Evolutionary conservation across 179 eudicot species (phyloP), one percentile per base, ranked within the genome.

Genomic region (Beta corolliflora): DNA sequence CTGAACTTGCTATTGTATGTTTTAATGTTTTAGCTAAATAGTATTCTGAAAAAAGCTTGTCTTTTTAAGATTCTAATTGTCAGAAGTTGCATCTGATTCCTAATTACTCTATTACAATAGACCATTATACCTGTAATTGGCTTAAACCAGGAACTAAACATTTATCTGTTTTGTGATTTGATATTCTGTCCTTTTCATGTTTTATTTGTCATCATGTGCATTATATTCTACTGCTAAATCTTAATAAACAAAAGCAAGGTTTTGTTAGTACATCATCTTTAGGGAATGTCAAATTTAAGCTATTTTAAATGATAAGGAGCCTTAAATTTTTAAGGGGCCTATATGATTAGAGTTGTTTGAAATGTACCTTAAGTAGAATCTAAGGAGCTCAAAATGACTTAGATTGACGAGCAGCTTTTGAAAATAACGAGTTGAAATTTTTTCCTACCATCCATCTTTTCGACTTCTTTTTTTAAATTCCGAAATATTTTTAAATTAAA

Each of bases 71-170:
- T 59, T 36, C 53, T n/a, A 25, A 23, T 46, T 41, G 58, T 65
- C 23, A 59, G 71, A 69, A 69, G 4, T 72, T 36, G 76, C 66
- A 79, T 44, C 60, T 46, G 77, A 72, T 72, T 50, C 46, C 36
- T 21, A 1, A 25, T 46, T 16, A 48, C 60, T 44, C 5, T 50
- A 72, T 25, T 59, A 53, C 13, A 36, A 36, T 36, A 36, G 41
- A 36, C 41, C 2, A 36, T 36, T 36, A 36, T 36, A 13, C 53
- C 19, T 19, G n/a, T 50, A 21, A 74, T 53, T 65, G 74, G 18
- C 74, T 13, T 56, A 15, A 73, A 80, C 46, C 25, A 74, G 74
- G 11, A 69, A 74, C 5, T 75, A 72, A 73, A 67, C 41, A 71
- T 16, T 36, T 52, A 60, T 25, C 15, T 7, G 19, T 58, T 54